Evolutionary conservation across 2,329 filamentous ascomycete genomes (phyloP), one percentile per base, ranked within the genome.

Genomic region (Colletotrichum sidae): DNA sequence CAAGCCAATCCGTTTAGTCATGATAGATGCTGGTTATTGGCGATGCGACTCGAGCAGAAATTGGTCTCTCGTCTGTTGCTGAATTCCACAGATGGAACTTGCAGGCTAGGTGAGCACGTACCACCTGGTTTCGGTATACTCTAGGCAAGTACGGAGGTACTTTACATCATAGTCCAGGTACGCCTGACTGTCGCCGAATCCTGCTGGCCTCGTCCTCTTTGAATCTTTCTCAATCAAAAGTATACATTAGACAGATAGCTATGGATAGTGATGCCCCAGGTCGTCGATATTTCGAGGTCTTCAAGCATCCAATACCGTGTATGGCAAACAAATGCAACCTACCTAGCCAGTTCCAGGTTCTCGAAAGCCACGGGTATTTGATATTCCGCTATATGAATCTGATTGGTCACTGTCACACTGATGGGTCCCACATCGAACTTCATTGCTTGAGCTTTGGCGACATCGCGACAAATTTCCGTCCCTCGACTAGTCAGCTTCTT

Each of bases 1-100:
- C 7, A 59, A 66, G 42, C 47, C 63, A n/a, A 52, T 47, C 12
- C 63, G 63, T 37, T 66, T 66, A 53, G 52, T 66, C 63, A 66
- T 66, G 8, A 7, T 63, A 17, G n/a, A 37, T 17, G 41, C 11
- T 6, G 25, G 34, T 35, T 33, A 35, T 37, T 52, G 49, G 46
- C 46, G 25, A 25, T 25, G 25, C 25, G 25, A 25, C 34, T 49
- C 11, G 46, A 9, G 47, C n/a, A 37, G 34, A 6, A 51, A 12
- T 51, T 4, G 9, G 53, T 33, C 13, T 41, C 17, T 52, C 6
- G 13, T 35, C 37, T 50, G 38, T 46, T 34, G 12, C 11, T 55
- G 17, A 17, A 33, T 39, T 33, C 11, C 25, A 25, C 25, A 25
- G 25, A 25, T 4, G 25, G 25, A 25, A 4, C 25, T 25, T 25